phyloP scores from a whole-genome alignment of 2,329 filamentous ascomycete species.

The Claviceps sp. region DNA sequence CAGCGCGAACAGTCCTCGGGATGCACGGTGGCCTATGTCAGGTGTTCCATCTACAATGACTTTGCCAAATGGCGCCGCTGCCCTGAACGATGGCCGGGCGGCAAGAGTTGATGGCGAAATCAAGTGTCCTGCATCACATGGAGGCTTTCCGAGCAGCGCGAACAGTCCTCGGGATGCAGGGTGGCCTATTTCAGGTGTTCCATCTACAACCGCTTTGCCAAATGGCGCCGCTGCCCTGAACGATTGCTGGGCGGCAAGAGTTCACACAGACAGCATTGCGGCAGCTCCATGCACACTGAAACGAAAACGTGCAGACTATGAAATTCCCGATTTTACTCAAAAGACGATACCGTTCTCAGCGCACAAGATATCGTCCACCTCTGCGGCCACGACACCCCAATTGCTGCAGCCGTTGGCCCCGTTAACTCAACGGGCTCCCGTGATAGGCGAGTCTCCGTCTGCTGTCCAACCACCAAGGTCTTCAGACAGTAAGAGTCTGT shows the following conservation, averaged over 20 bases:
- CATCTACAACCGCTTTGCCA: not conserved
- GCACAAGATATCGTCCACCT: not conserved
- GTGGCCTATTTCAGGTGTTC: not conserved
- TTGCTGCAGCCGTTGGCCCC: not conserved
- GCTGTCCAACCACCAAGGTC: not conserved
- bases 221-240: not conserved
- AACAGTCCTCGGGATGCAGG: not conserved
- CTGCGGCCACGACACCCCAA: not conserved
- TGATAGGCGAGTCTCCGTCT: not conserved
- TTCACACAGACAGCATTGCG: not conserved
- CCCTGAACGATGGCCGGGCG: not conserved
- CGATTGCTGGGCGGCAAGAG: not conserved
- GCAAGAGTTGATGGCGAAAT: too few species aligned
- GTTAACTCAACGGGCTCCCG: not conserved
- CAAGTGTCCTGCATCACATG: not conserved
- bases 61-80: not conserved
- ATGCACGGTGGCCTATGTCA: not conserved
- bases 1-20: not conserved
- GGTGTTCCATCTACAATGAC: not conserved
- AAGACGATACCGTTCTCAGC: slow-evolving; percentile 18
- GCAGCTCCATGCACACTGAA: slow-evolving; percentile 10
- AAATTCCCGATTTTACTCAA: slow-evolving; percentile 18
- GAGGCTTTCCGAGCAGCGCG: not conserved
- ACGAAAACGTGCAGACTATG: slow-evolving; percentile 14
- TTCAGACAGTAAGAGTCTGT: not conserved